phyloP scores from a whole-genome alignment of 345 rosid species.

The Sonneratia alba region DNA sequence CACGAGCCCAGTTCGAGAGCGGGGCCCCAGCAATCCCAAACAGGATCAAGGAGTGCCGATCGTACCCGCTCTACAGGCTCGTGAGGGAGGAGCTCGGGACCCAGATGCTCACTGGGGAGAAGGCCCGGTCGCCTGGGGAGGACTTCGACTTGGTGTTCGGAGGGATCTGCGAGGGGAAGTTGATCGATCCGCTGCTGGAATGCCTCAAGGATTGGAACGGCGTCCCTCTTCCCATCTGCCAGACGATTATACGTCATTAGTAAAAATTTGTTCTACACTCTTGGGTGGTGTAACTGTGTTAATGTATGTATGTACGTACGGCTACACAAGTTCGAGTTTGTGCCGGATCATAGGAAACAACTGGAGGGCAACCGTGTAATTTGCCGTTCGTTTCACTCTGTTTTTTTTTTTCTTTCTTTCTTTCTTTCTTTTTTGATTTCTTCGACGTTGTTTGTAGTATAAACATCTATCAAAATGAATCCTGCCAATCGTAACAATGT shows the following conservation, averaged over 20 bases:
- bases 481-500: no score
- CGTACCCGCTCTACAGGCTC: slow-evolving; percentile 59
- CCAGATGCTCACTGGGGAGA: slow-evolving; percentile 52
- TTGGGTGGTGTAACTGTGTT: background rate
- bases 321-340: background rate
- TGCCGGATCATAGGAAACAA: background rate
- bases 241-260: background rate
- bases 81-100: slow-evolving; percentile 56
- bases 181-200: slow-evolving; percentile 61
- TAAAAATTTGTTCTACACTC: background rate
- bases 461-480: no score
- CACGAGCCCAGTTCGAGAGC: slow-evolving; percentile 39
- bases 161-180: slow-evolving; percentile 52
- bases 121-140: slow-evolving; percentile 54
- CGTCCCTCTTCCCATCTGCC: slow-evolving; percentile 53
- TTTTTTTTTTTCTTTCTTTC: background rate
- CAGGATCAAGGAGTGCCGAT: slow-evolving; percentile 60
- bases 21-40: slow-evolving; percentile 43
- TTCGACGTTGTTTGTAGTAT: no score
- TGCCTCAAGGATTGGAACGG: slow-evolving; percentile 74
- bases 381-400: background rate
- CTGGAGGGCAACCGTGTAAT: background rate
- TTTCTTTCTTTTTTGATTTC: no score
- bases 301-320: background rate
- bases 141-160: slow-evolving; percentile 57